Evolutionary conservation across 2,329 filamentous ascomycete species (phyloP), one percentile per base, ranked within the genome.

Genomic region (Cadophora luteo-olivacea): DNA sequence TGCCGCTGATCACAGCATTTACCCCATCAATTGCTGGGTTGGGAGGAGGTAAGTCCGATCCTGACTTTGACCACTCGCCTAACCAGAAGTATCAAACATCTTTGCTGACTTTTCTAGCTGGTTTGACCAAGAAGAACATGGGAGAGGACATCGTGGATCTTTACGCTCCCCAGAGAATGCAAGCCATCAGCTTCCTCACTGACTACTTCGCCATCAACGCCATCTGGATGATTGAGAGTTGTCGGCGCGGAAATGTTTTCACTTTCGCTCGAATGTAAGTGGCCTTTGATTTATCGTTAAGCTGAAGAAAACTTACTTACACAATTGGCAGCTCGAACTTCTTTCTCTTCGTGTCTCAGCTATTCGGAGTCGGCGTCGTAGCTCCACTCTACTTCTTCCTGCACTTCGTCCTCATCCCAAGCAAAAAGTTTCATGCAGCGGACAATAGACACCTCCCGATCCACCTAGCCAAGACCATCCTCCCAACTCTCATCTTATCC

Each of bases 361-460:
- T 71, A 11, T 66, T 72, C 4, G 75, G 77, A 14, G 70, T 77
- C 32, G 79, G 75, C 19, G 48, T 77, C 38, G 57, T 77, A 2
- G 74, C 73, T 2, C 77, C 78, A 6, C 16, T 79, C 24, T 80
- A 76, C 72, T 79, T 72, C 70, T 78, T 77, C 65, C 66, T 79
- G 24, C 76, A 79, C 63, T 79, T 75, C 66, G 62, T 78, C 11
- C 68, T 68, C 16, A 70, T 73, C n/a, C 74, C 76, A 1, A 68
- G 76, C 41, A 72, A 74, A 12, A 75, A 73, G 22, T 79, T 75
- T 67, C 71, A 75, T 11, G 72, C 77, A 7, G 66, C 69, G 9
- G 78, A 80, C 66, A 75, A 74, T 65, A 71, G 78, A 25, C 67
- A 79, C 25, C 72, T 76, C 16, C 72, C 73, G 12, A 58, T 71